Conservation (phyloP, 441 rosid genomes). For the Mallotus repandus region DNA sequence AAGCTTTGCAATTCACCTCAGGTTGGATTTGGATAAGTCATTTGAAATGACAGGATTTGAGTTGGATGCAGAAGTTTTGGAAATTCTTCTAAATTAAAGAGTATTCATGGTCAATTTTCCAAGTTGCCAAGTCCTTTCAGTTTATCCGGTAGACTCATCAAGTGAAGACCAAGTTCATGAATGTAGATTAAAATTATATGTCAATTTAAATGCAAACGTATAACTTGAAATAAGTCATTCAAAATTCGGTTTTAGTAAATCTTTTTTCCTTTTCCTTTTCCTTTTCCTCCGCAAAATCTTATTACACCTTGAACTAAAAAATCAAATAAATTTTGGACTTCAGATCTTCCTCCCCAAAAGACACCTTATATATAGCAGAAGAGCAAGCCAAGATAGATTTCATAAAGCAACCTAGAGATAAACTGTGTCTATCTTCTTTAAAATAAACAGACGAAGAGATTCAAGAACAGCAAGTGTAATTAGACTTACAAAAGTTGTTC, state of each 20-base stretch:
- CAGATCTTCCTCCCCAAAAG: too few species aligned
- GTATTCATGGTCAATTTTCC: too few species aligned
- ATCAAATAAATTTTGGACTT: too few species aligned
- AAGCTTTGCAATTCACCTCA: background rate
- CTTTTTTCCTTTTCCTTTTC: background rate
- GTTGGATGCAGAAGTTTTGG: background rate
- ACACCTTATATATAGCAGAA: background rate
- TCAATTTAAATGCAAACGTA: too few species aligned
- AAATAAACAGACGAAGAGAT: background rate
- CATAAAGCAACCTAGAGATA: background rate
- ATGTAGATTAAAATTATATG: background rate
- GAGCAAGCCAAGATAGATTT: background rate
- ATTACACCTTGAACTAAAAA: too few species aligned
- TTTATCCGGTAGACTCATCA: background rate
- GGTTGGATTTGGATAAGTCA: background rate
- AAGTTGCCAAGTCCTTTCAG: too few species aligned
- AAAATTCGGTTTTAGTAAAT: background rate
- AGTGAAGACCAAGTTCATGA: background rate
- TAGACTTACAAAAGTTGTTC: conserved; percentile 88
- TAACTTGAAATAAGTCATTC: background rate
- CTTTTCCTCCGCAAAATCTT: background rate
- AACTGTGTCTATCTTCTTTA: background rate
- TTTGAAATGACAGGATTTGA: background rate
- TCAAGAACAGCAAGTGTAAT: background rate
- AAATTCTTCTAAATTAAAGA: background rate